These are phyloP conservation scores for Erythrobasidium yunnanense DNA, from an alignment of 768 basidiomycete species.

Conservation along the genomic window DNA sequence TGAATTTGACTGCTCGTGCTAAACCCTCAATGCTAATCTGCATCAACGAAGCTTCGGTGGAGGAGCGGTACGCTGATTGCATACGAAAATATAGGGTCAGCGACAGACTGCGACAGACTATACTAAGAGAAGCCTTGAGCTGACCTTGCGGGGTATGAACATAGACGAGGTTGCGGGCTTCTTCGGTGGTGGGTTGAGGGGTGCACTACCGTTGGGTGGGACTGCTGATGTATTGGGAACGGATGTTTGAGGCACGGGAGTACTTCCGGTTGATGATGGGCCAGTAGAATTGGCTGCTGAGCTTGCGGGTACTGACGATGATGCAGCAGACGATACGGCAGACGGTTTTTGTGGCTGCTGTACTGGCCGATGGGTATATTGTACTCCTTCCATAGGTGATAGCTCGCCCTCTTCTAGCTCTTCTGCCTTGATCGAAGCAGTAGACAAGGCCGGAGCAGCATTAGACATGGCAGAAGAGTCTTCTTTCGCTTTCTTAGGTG, in stretches of 20 bases:
- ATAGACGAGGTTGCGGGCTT: conserved; percentile 17
- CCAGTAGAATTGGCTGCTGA: too few relatives aligned
- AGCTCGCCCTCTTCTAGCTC: conserved; percentile 21
- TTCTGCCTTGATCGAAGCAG: not conserved
- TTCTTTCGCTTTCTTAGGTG: not conserved
- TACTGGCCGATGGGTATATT: not conserved
- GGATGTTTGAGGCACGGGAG: not conserved
- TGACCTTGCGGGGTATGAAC: conserved; percentile 22
- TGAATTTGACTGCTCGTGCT: too few relatives aligned
- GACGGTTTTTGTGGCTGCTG: too few relatives aligned
- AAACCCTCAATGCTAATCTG: too few relatives aligned
- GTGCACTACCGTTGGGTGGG: not conserved
- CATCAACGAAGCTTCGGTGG: too few relatives aligned
- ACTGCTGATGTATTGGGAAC: not conserved
- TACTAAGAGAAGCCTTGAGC: too few relatives aligned
- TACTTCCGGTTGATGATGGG: not conserved
- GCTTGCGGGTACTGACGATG: too few relatives aligned
- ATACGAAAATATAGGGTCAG: too few relatives aligned
- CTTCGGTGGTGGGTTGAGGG: too few relatives aligned
- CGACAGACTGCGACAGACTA: too few relatives aligned
- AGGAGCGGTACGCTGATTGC: too few relatives aligned
- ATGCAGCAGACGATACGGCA: too few relatives aligned
- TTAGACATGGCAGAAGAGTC: not conserved
- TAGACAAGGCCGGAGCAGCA: not conserved
- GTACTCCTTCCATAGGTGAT: conserved; percentile 7